Evolutionary conservation across 2,329 filamentous ascomycete species (phyloP), one percentile per base, ranked within the genome.

Genomic region (Penicillium sp.): DNA sequence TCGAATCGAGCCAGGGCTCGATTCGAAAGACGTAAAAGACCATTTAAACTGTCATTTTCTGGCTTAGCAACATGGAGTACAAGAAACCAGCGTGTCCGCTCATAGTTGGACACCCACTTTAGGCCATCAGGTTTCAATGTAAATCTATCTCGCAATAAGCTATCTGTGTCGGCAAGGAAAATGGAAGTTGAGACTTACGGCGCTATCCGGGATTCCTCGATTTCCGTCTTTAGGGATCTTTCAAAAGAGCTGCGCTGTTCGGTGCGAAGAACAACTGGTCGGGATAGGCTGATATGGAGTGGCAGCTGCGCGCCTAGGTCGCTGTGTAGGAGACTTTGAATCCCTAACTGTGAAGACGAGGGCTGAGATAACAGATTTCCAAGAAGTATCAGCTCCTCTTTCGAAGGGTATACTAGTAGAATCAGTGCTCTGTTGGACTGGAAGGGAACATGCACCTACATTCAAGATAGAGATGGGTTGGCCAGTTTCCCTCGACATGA

Each of bases 401-500:
- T 72, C 4, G 68, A 62, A 10, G 78, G 77, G 64, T 73, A 72
- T 76, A 77, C 77, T 79, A 53, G 43, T 57, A 44, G 51, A 46
- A 39, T 58, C 55, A 68, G 68, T 31, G 57, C 51, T 47, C 39
- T 39, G 37, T 26, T 13, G 42, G 37, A 43, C 26, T 55, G 13
- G 14, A 19, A 51, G 54, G 7, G 14, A 21, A 46, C 26, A 9
- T 13, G 27, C n/a, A 79, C 87, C 77, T 81, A 96, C 95, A 99
- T 78, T 98, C 93, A 55, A 96, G 81, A 73, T 96, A 98, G 46
- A 98, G 72, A 75, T 98, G 93, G 33, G 88, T 92, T 1, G 93
- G 92, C 95, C 95, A 99, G 73, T 92, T 91, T 59, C 95, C 95
- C 58, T 87, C 85, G 26, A 93, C 81, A 75, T 99, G 95, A 25